Conservation (phyloP, 2,329 filamentous ascomycete genomes). For the Tolypocladium tundrense region DNA sequence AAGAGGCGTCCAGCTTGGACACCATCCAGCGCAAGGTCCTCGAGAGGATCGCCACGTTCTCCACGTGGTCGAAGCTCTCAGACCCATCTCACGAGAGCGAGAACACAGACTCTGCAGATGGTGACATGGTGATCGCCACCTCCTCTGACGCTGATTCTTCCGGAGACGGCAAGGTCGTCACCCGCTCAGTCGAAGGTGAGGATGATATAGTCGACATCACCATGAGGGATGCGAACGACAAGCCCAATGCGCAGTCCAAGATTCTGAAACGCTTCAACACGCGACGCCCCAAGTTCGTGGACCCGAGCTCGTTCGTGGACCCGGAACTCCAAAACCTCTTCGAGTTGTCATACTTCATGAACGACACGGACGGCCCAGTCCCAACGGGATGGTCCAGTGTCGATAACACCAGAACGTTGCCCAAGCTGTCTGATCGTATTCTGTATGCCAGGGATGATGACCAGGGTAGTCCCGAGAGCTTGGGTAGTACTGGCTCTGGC, state of each 20-base stretch:
- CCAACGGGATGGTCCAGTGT: slow-evolving; percentile 61
- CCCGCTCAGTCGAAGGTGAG: slow-evolving; percentile 75
- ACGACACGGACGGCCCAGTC: slow-evolving; percentile 43
- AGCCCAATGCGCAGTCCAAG: slow-evolving; percentile 21
- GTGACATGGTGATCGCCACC: slow-evolving; percentile 58
- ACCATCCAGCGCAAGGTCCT: slow-evolving; percentile 71
- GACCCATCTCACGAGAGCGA: slow-evolving; percentile 32
- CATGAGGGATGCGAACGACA: slow-evolving; percentile 55
- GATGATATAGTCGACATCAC: slow-evolving; percentile 86
- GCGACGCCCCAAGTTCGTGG: slow-evolving; percentile 41
- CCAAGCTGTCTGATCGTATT: slow-evolving; percentile 37
- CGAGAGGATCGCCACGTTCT: slow-evolving; percentile 64
- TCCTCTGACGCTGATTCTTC: slow-evolving; percentile 56
- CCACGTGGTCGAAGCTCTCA: slow-evolving; percentile 55
- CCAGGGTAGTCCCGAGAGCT: slow-evolving; percentile 36
- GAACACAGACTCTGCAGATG: slow-evolving; percentile 46
- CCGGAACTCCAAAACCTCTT: slow-evolving; percentile 62
- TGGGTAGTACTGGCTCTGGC: slow-evolving; percentile 35
- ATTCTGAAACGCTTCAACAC: slow-evolving; percentile 37
- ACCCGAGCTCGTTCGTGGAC: slow-evolving; percentile 47
- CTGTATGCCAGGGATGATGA: slow-evolving; percentile 36
- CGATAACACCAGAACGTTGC: slow-evolving; percentile 47
- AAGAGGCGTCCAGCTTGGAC: slow-evolving; percentile 60
- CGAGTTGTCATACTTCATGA: slow-evolving; percentile 57
- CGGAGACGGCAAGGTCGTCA: slow-evolving; percentile 60